Evolutionary conservation across 345 rosid genomes (phyloP), one percentile per base, ranked within the genome.

Genomic region (Combretum micranthum): DNA sequence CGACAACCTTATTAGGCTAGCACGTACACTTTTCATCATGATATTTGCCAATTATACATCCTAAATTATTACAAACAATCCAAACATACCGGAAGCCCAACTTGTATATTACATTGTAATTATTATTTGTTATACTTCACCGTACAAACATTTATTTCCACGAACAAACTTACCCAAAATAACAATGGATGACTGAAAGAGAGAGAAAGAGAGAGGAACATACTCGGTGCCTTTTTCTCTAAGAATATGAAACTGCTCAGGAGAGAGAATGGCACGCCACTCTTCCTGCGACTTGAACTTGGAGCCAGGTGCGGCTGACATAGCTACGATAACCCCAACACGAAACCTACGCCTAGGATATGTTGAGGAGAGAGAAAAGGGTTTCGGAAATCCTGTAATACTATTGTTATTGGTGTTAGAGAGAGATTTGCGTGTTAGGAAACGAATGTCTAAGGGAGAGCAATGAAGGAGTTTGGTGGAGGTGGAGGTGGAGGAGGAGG

Each of bases 201-300:
- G 6, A 32, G 39, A 32, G 39, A 2, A 11, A 7, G 39, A 0
- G 5, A 5, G 39, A 32, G 14, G 23, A 21, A n/a, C 85, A 63
- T 69, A 91, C 97, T 92, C 97, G 0, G 99, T 89, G 69, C 91
- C 97, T 69, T 89, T 93, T 70, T 71, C 83, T 54, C 97, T 76
- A 59, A 89, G 67, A 65, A 92, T 83, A 62, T 81, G 76, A 53
- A 92, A 88, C 65, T 89, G 99, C 60, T 89, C 83, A 4, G 96
- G 97, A 1, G 96, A 81, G 16, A 92, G 80, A 67, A 86, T 48
- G 17, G 86, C 86, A 15, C 85, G 90, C 99, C 99, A 89, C 59
- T 93, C 96, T 25, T 87, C 97, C 59, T 93, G 94, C 0, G 99
- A 74, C 73, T 86, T 93, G 60, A 69, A 80, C 53, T 75, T 70